Conservation (phyloP, 2,329 filamentous ascomycete species). For the Aureobasidium sp. region DNA sequence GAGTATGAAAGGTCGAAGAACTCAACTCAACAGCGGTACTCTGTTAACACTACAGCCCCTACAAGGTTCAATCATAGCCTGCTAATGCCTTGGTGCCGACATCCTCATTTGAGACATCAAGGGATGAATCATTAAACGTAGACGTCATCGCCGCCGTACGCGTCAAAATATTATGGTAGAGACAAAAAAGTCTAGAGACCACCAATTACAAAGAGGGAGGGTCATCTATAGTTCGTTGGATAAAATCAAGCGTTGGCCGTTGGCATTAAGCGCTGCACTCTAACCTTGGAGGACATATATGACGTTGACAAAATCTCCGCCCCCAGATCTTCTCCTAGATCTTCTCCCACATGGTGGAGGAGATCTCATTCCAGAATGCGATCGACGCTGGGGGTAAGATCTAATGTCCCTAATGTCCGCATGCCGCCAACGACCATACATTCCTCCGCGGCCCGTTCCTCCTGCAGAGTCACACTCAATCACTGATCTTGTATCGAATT, state of each 20-base stretch:
- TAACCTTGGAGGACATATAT: background rate
- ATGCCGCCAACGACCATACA: background rate
- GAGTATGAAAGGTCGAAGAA: background rate
- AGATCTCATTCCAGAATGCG: background rate
- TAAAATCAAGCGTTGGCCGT: background rate
- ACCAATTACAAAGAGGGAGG: background rate
- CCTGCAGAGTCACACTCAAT: background rate
- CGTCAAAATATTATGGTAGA: background rate
- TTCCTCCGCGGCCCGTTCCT: background rate
- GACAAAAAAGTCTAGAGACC: background rate
- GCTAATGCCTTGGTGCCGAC: background rate
- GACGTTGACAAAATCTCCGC: background rate
- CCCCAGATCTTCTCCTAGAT: background rate
- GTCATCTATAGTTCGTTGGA: background rate
- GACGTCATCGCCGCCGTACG: background rate
- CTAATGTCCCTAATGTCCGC: background rate
- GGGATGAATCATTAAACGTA: background rate
- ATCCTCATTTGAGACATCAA: background rate
- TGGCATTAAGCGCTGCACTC: background rate
- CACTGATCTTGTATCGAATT: constrained; percentile 16
- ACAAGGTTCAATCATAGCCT: background rate
- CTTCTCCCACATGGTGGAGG: too few species aligned
- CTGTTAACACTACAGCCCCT: background rate
- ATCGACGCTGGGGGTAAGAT: background rate
- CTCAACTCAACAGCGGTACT: background rate